Base-by-base conservation (phyloP, 2,329 filamentous ascomycete species). In the Mariannaea sp. region DNA sequence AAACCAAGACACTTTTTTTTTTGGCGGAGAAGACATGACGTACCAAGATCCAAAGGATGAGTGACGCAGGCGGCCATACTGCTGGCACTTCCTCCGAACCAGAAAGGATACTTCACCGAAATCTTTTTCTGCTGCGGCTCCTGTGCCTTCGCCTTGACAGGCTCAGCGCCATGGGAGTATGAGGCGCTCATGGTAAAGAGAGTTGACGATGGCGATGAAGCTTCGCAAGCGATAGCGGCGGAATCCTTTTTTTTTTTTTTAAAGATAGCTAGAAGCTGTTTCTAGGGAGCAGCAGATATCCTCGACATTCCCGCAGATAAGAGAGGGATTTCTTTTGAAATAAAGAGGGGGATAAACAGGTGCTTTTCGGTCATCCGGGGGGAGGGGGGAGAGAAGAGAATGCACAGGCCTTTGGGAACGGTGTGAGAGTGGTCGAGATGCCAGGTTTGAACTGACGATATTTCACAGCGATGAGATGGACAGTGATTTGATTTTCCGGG, bases 71-170 rank as follows among this genome's bases (percentile, higher is more conserved):
- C 92, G 30, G 93, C 93, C 79, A 94, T 87, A 70, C 90, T 95
- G 69, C 90, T 94, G 44, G 93, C 92, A 70, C 90, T 96, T 50
- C 94, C 94, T 59, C 94, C 94, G 72, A 99, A 97, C 94, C 93
- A 97, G 74, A 93, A 93, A 8, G 89, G 89, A 75, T 93, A 93
- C 56, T 76, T 75, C 35, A 81, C 70, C 2, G 75, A 60, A 26
- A 63, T 70, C 57, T 70, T 67, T 58, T 75, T 75, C 66, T 76
- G 74, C 63, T 73, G 70, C 51, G 67, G 65, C 44, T 60, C 56
- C 36, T 61, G 57, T 22, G 42, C 40, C 53, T 59, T 60, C 13
- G 49, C 40, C 54, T 59, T 58, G 17, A 47, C 55, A 33, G 60
- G 50, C 55, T 50, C 42, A 17, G 62, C 61, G 56, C 19, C 47